A percentile compares a stretch with the other conserved stretches of the same genome.
Evolutionary conservation across 2,329 filamentous ascomycete genomes (phyloP).

Genomic region (Proliferodiscus dingleyae): DNA sequence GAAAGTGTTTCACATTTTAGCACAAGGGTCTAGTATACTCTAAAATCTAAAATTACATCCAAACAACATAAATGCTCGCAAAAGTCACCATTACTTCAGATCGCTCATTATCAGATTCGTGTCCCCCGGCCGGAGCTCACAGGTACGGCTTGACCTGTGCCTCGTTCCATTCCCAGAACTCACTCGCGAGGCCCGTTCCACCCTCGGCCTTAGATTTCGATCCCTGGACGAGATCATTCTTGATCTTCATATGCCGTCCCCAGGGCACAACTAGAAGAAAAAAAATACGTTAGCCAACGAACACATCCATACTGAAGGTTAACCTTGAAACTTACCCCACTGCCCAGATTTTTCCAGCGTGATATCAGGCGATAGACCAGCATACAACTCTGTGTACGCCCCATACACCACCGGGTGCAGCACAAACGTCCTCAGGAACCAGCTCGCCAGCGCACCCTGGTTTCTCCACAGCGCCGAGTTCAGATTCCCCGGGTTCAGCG

Average conservation of each 20-base stretch:
- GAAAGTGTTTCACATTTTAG: no score
- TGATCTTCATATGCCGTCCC: no score
- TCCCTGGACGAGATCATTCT: constrained; percentile 30
- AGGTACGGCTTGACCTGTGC: constrained; percentile 33
- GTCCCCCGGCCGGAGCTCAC: no score
- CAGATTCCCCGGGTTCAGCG: constrained; percentile 20
- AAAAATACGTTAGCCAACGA: constrained; percentile 6
- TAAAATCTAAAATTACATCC: no score
- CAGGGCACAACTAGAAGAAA: no score
- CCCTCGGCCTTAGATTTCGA: constrained; percentile 31
- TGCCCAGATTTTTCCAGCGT: constrained; percentile 11
- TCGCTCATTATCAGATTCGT: no score
- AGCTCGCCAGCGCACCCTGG: not conserved
- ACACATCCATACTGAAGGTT: no score
- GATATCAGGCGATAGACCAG: constrained; percentile 15
- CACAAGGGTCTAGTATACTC: no score
- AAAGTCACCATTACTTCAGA: no score
- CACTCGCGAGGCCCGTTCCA: constrained; percentile 31
- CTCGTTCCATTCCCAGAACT: constrained; percentile 41
- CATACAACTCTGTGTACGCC: constrained; percentile 16
- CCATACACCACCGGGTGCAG: constrained; percentile 11
- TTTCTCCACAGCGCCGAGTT: constrained; percentile 5
- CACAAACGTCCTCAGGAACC: not conserved
- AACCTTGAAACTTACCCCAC: constrained; percentile 11
- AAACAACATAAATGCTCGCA: no score